Conservation (phyloP, 108 stramenopile species). For the Schizochytrium sp. region DNA sequence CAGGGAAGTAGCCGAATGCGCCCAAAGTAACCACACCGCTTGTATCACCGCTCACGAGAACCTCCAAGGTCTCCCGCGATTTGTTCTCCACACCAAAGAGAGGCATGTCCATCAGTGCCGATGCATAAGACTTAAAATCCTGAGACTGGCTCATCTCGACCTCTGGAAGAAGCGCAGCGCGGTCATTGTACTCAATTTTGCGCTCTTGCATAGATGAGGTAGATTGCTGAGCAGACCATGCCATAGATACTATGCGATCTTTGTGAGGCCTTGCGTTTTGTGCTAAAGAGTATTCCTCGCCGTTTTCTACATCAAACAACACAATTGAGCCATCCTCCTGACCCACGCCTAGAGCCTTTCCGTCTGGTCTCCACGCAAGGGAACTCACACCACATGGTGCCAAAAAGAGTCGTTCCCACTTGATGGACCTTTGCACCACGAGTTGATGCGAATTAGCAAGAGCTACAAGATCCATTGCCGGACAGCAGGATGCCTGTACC, state of each 20-base stretch:
- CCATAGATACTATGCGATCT: conserved; percentile 10
- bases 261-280: conserved; percentile 40
- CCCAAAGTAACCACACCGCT: conserved; percentile 47
- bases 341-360: conserved; percentile 44
- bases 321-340: conserved; percentile 42
- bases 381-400: conserved; percentile 36
- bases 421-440: conserved; percentile 29
- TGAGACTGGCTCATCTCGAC: conserved; percentile 15
- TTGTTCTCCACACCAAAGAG: conserved; percentile 57
- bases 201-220: background rate
- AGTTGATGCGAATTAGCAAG: conserved; percentile 33
- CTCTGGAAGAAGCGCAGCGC: background rate
- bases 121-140: conserved; percentile 5
- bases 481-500: conserved; percentile 35
- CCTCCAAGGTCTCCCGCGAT: conserved; percentile 35
- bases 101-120: conserved; percentile 60
- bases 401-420: conserved; percentile 40
- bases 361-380: conserved; percentile 55
- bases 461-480: conserved; percentile 56
- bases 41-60: conserved; percentile 41
- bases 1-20: conserved; percentile 57
- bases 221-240: background rate
- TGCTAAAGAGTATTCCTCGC: conserved; percentile 51
- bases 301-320: conserved; percentile 48
- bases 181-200: background rate